These are phyloP conservation scores for Angomonas ambiguus DNA, from an alignment of 208 protist genomes.

Conservation along the genomic window DNA sequence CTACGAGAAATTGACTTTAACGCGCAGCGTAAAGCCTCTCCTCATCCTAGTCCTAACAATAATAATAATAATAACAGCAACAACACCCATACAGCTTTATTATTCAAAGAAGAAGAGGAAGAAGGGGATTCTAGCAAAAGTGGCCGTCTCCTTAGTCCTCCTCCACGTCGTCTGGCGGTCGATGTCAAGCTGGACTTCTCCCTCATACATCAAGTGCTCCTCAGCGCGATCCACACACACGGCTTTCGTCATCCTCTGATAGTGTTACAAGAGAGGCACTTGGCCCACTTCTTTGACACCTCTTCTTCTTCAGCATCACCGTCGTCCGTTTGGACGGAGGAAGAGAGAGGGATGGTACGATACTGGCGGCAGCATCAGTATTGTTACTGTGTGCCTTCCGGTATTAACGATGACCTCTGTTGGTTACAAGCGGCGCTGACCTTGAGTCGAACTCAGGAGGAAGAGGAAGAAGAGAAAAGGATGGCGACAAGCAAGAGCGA, in stretches of 20 bases:
- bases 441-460: slow-evolving; percentile 11
- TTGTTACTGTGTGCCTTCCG: slow-evolving; percentile 54
- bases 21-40: background rate
- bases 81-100: background rate
- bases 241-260: slow-evolving; percentile 50
- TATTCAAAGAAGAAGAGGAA: too few relatives aligned
- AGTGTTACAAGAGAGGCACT: slow-evolving; percentile 76
- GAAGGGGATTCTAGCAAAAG: too few relatives aligned
- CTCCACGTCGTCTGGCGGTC: background rate
- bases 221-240: background rate
- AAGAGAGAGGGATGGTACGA: slow-evolving; percentile 33
- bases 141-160: too few relatives aligned
- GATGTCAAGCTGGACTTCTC: background rate
- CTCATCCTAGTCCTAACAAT: background rate
- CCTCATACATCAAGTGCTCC: background rate
- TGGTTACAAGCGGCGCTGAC: slow-evolving; percentile 71
- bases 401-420: slow-evolving; percentile 84
- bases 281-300: slow-evolving; percentile 17
- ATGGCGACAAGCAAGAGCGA: too few relatives aligned
- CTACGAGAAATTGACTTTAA: background rate
- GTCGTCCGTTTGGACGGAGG: too few relatives aligned
- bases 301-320: too few relatives aligned
- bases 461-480: background rate
- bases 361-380: slow-evolving; percentile 38
- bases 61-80: background rate